phyloP scores from a whole-genome alignment of 306 rosid genomes.

The Sicyos edulis region DNA sequence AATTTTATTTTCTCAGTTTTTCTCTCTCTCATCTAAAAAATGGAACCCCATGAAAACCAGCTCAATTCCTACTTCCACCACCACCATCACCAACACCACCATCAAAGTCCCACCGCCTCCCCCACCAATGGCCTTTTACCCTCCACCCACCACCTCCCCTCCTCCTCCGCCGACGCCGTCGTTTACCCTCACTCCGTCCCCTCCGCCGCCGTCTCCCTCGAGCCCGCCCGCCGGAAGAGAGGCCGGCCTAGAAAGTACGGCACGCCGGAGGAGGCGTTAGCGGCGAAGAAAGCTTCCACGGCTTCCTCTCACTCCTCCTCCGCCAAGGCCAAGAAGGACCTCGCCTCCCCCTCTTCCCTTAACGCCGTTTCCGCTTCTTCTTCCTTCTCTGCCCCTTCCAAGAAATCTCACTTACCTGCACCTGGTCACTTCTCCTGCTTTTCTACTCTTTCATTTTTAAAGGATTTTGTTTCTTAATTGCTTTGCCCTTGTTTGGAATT shows the following conservation, averaged over 20 bases:
- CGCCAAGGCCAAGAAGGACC: slow-evolving; percentile 42
- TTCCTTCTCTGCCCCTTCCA: slow-evolving; percentile 21
- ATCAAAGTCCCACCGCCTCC: slow-evolving; percentile 28
- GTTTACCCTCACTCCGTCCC: slow-evolving; percentile 68
- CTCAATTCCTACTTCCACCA: slow-evolving; percentile 58
- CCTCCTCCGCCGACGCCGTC: slow-evolving; percentile 37
- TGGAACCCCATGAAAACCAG: slow-evolving; percentile 89
- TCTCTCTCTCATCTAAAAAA: slow-evolving; percentile 41
- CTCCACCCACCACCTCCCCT: slow-evolving; percentile 20
- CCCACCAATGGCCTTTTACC: slow-evolving; percentile 66
- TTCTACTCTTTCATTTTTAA: neutral
- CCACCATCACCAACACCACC: slow-evolving; percentile 19
- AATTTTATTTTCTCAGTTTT: slow-evolving; percentile 22
- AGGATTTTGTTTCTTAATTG: neutral
- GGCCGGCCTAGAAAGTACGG: slow-evolving; percentile 89
- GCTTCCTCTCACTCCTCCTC: slow-evolving; percentile 55
- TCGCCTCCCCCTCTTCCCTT: slow-evolving; percentile 13
- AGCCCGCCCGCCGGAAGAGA: slow-evolving; percentile 68
- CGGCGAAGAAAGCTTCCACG: slow-evolving; percentile 80
- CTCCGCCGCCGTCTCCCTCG: slow-evolving; percentile 51
- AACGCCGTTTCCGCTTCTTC: slow-evolving; percentile 27
- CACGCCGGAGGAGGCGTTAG: slow-evolving; percentile 76
- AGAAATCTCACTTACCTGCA: slow-evolving; percentile 51
- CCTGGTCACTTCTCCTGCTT: slow-evolving; percentile 35
- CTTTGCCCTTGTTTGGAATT: slow-evolving; percentile 11